phyloP scores from a whole-genome alignment of 192 early-diverging fungal species.

The Radiomyces spectabilis region DNA sequence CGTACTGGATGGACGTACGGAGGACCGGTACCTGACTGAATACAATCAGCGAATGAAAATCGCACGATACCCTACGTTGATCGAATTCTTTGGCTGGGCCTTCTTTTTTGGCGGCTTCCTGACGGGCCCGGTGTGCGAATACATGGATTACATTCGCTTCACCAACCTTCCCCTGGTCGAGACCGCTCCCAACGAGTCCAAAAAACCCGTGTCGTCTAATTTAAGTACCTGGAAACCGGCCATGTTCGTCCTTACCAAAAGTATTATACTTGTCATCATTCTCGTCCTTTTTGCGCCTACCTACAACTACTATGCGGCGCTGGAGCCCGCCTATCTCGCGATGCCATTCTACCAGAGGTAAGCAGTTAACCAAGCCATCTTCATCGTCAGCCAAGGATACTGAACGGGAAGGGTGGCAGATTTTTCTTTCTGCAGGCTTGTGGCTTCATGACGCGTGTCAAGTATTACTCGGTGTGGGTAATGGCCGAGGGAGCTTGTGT shows the following conservation, averaged over 20 bases:
- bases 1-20: constrained; percentile 62
- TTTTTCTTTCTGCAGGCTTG: constrained; percentile 52
- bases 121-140: constrained; percentile 81
- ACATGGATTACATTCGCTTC: constrained; percentile 49
- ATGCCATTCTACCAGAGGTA: constrained; percentile 13
- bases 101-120: constrained; percentile 87
- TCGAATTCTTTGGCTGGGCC: constrained; percentile 80
- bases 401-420: constrained; percentile 14
- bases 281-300: constrained; percentile 30
- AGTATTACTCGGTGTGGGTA: constrained; percentile 91
- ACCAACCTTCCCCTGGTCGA: constrained; percentile 3
- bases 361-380: no score
- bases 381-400: neutral
- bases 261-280: constrained; percentile 23
- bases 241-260: constrained; percentile 23
- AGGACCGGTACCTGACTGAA: constrained; percentile 38
- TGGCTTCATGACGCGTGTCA: constrained; percentile 56
- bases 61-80: constrained; percentile 48
- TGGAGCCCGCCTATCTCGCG: constrained; percentile 23
- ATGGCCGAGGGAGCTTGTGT: constrained; percentile 81
- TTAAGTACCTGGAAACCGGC: no score
- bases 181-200: neutral
- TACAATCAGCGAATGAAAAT: constrained; percentile 66
- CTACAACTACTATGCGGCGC: constrained; percentile 20
- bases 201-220: neutral